Percentiles rank a stretch among this genome's conserved stretches.
These are phyloP conservation scores for Populus hybrid DNA, from an alignment of 441 rosid species.

Conservation along the genomic window DNA sequence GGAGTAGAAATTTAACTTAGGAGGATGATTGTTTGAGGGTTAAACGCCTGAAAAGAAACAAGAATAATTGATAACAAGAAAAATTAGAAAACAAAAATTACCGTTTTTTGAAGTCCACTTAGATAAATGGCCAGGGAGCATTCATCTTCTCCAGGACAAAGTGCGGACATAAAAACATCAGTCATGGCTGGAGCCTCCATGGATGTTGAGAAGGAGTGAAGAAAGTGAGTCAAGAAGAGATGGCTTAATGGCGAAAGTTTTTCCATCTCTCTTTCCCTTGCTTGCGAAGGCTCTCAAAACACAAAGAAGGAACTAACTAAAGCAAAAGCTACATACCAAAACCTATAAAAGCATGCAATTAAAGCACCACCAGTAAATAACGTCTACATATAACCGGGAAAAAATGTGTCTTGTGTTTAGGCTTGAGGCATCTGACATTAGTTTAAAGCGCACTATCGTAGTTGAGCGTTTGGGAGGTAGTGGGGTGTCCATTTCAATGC, in stretches of 20 bases:
- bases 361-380: not conserved
- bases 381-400: not conserved
- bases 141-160: conserved; percentile 37
- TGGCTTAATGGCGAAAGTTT: conserved; percentile 17
- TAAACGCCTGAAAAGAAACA: not conserved
- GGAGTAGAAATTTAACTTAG: too few relatives aligned
- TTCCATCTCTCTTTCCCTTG: not conserved
- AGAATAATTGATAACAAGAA: conserved; percentile 7
- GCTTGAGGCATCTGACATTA: not conserved
- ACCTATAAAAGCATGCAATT: not conserved
- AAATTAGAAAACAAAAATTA: conserved; percentile 28
- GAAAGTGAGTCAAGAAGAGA: conserved; percentile 32
- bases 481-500: not conserved
- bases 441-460: not conserved
- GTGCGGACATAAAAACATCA: conserved; percentile 39
- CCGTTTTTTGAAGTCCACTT: conserved; percentile 51
- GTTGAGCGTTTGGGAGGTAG: not conserved
- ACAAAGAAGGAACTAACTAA: not conserved
- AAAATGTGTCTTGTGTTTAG: not conserved
- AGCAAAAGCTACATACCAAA: not conserved
- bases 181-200: conserved; percentile 40
- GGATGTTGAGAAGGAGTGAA: conserved; percentile 32
- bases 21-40: not conserved
- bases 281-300: not conserved
- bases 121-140: conserved; percentile 40